Conservation (phyloP, 2,329 filamentous ascomycete species). For the Apiospora saccharicola region DNA sequence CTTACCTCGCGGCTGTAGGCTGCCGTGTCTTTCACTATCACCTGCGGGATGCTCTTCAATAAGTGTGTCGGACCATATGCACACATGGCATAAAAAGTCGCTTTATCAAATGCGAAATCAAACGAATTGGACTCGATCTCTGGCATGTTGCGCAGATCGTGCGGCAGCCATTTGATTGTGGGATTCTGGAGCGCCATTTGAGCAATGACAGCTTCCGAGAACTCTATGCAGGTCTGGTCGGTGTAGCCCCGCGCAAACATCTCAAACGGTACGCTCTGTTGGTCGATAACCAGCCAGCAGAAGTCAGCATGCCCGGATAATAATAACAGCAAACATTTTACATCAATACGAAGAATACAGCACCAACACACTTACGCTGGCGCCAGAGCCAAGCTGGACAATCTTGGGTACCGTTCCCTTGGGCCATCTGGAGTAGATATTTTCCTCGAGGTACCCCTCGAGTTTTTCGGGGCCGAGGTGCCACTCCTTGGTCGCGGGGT, state of each 20-base stretch:
- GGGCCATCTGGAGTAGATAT: slow-evolving; percentile 21
- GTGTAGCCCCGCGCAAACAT: slow-evolving; percentile 21
- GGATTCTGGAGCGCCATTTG: slow-evolving; percentile 22
- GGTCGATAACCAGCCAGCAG: not conserved
- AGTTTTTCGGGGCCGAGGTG: slow-evolving; percentile 8
- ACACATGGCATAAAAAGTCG: slow-evolving; percentile 18
- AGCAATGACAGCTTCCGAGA: slow-evolving; percentile 11
- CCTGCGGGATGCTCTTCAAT: slow-evolving; percentile 8
- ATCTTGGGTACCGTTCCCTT: not conserved
- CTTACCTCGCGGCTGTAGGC: slow-evolving; percentile 24
- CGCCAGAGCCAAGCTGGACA: slow-evolving; percentile 19
- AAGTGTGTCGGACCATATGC: slow-evolving; percentile 20
- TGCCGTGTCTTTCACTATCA: slow-evolving; percentile 11
- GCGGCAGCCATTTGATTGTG: not conserved
- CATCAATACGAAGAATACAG: too few relatives aligned
- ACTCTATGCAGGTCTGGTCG: slow-evolving; percentile 23
- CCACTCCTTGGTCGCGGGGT: slow-evolving; percentile 23
- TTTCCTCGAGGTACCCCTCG: slow-evolving; percentile 21
- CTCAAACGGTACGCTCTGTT: slow-evolving; percentile 19
- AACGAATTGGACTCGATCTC: slow-evolving; percentile 18
- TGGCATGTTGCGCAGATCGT: slow-evolving; percentile 18
- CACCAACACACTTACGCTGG: not conserved
- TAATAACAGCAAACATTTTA: not conserved
- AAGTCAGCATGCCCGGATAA: not conserved
- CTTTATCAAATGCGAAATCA: slow-evolving; percentile 22